Conservation (phyloP, 805 yeast genomes). For the Wickerhamiella australiensis region DNA sequence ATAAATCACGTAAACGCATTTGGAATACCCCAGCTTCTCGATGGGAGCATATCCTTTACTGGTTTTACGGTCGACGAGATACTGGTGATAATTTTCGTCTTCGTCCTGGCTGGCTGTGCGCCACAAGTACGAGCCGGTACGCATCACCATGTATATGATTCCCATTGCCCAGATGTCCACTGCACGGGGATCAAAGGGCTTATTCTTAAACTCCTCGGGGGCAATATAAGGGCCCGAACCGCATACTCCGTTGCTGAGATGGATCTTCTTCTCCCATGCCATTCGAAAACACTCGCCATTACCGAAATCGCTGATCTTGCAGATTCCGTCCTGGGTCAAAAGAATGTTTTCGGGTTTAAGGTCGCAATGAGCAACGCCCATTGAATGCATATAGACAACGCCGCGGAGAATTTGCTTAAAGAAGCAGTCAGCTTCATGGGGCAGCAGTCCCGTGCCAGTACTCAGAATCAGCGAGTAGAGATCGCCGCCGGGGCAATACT, state of each 20-base stretch:
- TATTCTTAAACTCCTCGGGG: constrained; percentile 64
- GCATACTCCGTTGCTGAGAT: constrained; percentile 57
- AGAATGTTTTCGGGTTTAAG: constrained; percentile 79
- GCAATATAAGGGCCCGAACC: constrained; percentile 90
- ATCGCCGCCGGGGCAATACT: constrained; percentile 84
- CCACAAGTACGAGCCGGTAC: constrained; percentile 93
- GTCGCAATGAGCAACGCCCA: constrained; percentile 91
- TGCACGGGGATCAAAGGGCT: constrained; percentile 58
- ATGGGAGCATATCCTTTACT: constrained; percentile 86
- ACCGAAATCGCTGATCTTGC: constrained; percentile 77
- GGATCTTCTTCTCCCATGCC: constrained; percentile 72
- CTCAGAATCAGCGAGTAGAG: constrained; percentile 47
- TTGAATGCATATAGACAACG: constrained; percentile 70
- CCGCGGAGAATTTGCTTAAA: constrained; percentile 79
- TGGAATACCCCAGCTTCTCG: constrained; percentile 67
- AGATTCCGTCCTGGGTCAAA: constrained; percentile 50
- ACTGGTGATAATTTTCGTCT: constrained; percentile 70
- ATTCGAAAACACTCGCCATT: constrained; percentile 83
- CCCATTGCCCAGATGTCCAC: constrained; percentile 90
- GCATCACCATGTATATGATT: constrained; percentile 60
- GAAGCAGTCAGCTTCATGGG: constrained; percentile 73
- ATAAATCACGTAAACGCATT: constrained; percentile 87
- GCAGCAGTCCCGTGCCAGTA: constrained; percentile 43
- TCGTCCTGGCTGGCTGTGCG: constrained; percentile 57
- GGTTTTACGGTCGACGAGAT: constrained; percentile 65